A percentile compares a stretch with the other conserved stretches of the same genome.
phyloP scores from a whole-genome alignment of 2,329 filamentous ascomycete genomes.

The Sarocladiaceae sp. region DNA sequence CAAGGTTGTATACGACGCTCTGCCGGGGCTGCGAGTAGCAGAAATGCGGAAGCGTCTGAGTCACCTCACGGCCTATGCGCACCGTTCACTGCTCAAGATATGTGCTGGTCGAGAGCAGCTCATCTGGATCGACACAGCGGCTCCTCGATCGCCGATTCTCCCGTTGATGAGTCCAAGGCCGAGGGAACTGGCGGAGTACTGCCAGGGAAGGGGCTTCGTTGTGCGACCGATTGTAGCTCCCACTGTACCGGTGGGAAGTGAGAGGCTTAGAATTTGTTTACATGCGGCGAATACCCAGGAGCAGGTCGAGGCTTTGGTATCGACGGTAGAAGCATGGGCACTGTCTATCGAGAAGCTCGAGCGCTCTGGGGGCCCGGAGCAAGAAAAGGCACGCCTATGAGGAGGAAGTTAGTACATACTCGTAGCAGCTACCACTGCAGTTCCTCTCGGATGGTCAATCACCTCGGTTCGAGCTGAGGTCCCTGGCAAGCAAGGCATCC shows the following conservation, averaged over 20 bases:
- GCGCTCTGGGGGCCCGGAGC: no score
- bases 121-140: slow-evolving; percentile 8
- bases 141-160: slow-evolving; percentile 48
- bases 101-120: slow-evolving; percentile 18
- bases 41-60: slow-evolving; percentile 19
- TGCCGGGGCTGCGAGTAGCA: not conserved
- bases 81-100: slow-evolving; percentile 36
- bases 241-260: slow-evolving; percentile 56
- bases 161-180: slow-evolving; percentile 53
- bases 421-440: no score
- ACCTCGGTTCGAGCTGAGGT: no score
- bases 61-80: slow-evolving; percentile 30
- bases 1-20: slow-evolving; percentile 1
- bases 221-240: slow-evolving; percentile 62
- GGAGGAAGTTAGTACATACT: no score
- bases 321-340: slow-evolving; percentile 2
- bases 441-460: no score
- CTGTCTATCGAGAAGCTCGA: slow-evolving; percentile 1
- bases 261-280: slow-evolving; percentile 60
- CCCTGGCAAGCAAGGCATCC: no score
- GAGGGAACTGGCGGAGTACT: slow-evolving; percentile 50
- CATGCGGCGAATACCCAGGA: slow-evolving; percentile 58
- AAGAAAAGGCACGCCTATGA: not conserved
- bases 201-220: slow-evolving; percentile 52
- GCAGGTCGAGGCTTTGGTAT: slow-evolving; percentile 40